Percentiles rank a stretch among this genome's conserved stretches.
Conservation (phyloP, 495 filamentous ascomycete species). For the Lindgomyces ingoldianus region DNA sequence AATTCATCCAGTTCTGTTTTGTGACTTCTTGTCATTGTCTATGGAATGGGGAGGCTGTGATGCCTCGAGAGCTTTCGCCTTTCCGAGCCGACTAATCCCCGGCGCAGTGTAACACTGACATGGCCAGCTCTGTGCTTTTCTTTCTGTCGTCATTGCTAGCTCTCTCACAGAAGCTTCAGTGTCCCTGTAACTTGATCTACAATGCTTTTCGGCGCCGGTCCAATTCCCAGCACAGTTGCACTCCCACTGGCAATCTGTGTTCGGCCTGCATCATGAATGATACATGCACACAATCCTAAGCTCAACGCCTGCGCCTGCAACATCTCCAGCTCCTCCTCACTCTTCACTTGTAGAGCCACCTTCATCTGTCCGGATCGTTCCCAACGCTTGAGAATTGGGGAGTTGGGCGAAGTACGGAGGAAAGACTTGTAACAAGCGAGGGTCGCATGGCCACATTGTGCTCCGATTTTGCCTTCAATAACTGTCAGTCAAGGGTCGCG, state of each 20-base stretch:
- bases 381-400: slow-evolving; percentile 77
- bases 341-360: slow-evolving; percentile 82
- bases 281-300: slow-evolving; percentile 80
- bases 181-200: slow-evolving; percentile 84
- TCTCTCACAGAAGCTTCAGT: slow-evolving; percentile 73
- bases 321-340: slow-evolving; percentile 75
- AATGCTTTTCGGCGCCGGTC: slow-evolving; percentile 81
- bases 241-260: slow-evolving; percentile 96
- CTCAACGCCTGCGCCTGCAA: slow-evolving; percentile 78
- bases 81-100: neutral
- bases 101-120: neutral
- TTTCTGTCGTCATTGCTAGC: neutral
- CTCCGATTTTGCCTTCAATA: slow-evolving; percentile 86
- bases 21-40: too few relatives aligned
- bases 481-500: neutral
- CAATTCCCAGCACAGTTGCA: slow-evolving; percentile 85
- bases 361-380: slow-evolving; percentile 85
- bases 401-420: slow-evolving; percentile 56
- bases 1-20: neutral
- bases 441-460: slow-evolving; percentile 93
- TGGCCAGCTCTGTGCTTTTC: neutral
- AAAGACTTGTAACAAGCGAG: slow-evolving; percentile 93
- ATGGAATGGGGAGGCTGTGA: too few relatives aligned
- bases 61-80: too few relatives aligned
- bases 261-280: slow-evolving; percentile 91